Conservation (phyloP, 2,329 filamentous ascomycete species). For the Colletotrichum eremochloae region DNA sequence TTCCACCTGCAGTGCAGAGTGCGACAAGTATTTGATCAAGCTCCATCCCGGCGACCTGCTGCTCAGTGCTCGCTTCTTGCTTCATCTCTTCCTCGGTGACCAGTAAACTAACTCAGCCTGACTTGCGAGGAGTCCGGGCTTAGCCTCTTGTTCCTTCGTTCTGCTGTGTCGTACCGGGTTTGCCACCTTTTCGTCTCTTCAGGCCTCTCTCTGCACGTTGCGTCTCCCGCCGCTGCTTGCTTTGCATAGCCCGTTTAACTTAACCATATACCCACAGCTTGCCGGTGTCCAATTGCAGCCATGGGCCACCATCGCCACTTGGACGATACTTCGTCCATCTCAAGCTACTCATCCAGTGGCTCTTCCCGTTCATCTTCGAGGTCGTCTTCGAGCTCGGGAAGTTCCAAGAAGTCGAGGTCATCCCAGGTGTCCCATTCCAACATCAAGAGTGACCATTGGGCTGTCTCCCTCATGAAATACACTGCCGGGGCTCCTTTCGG, state of each 20-base stretch:
- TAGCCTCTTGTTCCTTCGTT: constrained; percentile 6
- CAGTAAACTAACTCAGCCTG: constrained; percentile 29
- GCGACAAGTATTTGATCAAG: constrained; percentile 36
- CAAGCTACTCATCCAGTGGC: constrained; percentile 33
- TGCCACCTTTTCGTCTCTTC: constrained; percentile 7
- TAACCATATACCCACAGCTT: neutral
- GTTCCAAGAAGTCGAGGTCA: constrained; percentile 40
- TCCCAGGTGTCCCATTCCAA: constrained; percentile 39
- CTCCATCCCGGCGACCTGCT: constrained; percentile 20
- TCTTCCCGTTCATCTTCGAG: constrained; percentile 38
- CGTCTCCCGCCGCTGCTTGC: constrained; percentile 7
- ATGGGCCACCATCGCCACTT: constrained; percentile 34
- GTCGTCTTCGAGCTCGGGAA: constrained; percentile 35
- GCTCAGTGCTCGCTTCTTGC: constrained; percentile 4
- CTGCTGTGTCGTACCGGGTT: constrained; percentile 8
- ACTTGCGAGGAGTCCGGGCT: constrained; percentile 6
- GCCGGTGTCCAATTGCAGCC: neutral
- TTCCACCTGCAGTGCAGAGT: constrained; percentile 7
- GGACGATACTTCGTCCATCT: constrained; percentile 32
- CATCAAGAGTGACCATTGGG: constrained; percentile 38
- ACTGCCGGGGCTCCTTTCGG: constrained; percentile 36
- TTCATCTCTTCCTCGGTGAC: constrained; percentile 37
- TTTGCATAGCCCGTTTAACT: neutral
- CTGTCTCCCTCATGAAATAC: constrained; percentile 41
- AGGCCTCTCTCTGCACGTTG: neutral